Base-by-base conservation (phyloP, 345 rosid species). In the Gossypium turneri region DNA sequence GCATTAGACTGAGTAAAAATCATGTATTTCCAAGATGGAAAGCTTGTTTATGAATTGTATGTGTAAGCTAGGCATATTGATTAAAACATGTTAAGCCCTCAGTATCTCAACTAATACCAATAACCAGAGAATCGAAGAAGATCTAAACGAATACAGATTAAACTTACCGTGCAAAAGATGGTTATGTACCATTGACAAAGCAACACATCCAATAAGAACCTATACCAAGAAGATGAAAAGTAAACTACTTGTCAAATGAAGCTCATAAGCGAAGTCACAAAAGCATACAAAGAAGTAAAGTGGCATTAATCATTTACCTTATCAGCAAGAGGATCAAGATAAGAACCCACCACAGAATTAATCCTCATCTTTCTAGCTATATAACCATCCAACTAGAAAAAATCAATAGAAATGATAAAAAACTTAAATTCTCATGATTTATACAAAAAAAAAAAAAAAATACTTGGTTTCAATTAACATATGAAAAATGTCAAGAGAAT, bases 271-370 rank as follows among this genome's bases (percentile, higher is more conserved):
- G 4, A 57, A 44, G 67, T 19, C 69, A 61, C 10, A 9, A 27
- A 51, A 69, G 17, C 24, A 7, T 51, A 17, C 2, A 69, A 51
- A 27, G 44, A 67, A 22, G 22, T 4, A 51, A 67, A 51, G 45
- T 16, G 59, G 47, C 60, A 27, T 51, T 51, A 51, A 16, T 69
- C 60, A 51, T 43, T 76, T 70, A 93, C 99, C 95, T 95, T 95
- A 84, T 95, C 99, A 43, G 96, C 99, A 74, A 95, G 91, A 62
- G 99, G 99, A 82, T 95, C 98, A 75, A 95, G 96, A 84, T 95
- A 91, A 2, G 99, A 93, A 65, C 99, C 99, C 82, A 91, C 97
- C 1, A 95, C 98, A 29, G 99, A 95, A 79, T 91, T 45, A 68
- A 93, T 91, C 70, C 73, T 88, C 97, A 95, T 93, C 84, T 85